Evolutionary conservation across 305 asterid species (phyloP), one percentile per base, ranked within the genome.

Genomic region (Solanum hybrid): DNA sequence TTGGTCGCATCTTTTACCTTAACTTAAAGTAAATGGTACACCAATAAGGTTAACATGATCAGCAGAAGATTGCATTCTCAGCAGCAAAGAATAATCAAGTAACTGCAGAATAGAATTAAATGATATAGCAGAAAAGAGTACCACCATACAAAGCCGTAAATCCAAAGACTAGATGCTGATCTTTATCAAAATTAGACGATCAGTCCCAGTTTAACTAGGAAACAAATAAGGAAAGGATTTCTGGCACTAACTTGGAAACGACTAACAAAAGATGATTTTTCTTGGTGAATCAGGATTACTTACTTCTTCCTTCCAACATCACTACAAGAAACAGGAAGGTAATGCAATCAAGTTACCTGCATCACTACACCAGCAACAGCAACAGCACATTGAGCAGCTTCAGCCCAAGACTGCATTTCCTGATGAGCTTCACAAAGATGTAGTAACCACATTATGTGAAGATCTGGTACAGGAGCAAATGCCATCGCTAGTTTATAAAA

Each of bases 371-470:
- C 99, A 90, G 99, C 99, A 90, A 97, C 99, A 92, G 98, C 99
- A 89, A 96, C 99, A 90, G 99, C 99, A 91, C 99, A 97, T 91
- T 97, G 95, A 11, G 99, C 99, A 89, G 99, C 99, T 95, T 97
- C 99, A 93, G 99, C 99, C 99, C 99, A 97, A 86, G 99, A 97
- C 91, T 96, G 99, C 99, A 97, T 97, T 94, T 97, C 99, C 93
- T 97, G 99, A 95, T 97, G 99, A 10, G 99, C 99, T 91, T 97
- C 99, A 78, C 99, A 97, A 79, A 97, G 93, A 92, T 97, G 99
- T 91, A 96, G 92, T 90, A 97, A 91, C 99, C 99, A 97, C 99
- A 97, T 97, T 89, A 97, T 97, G 91, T 97, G 99, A 87, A 97
- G 99, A 94, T 97, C 99, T 17, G 99, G 99, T 77, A 97, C 99